A percentile compares a stretch with the other conserved stretches of the same genome.
Evolutionary conservation across 2,329 filamentous ascomycete genomes (phyloP).

Genomic region (Rhexocercosporidium sp.): DNA sequence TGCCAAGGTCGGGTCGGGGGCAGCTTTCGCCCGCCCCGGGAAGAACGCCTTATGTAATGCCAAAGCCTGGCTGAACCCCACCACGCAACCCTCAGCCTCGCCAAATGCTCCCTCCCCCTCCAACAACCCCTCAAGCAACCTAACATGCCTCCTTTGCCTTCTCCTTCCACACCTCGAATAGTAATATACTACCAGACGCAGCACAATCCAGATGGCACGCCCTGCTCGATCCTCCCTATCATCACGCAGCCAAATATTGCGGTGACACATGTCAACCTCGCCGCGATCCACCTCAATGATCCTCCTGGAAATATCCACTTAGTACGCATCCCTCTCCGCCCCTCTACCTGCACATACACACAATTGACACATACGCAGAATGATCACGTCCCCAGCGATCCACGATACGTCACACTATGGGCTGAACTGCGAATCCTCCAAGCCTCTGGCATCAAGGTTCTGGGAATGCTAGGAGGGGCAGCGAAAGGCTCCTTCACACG

Average conservation of each 20-base stretch:
- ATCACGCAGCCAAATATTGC: slow-evolving; percentile 56
- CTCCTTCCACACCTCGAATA: slow-evolving; percentile 42
- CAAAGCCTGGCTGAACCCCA: not conserved
- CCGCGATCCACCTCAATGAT: slow-evolving; percentile 83
- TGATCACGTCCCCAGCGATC: slow-evolving; percentile 72
- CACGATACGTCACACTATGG: slow-evolving; percentile 77
- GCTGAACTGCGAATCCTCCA: slow-evolving; percentile 76
- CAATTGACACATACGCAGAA: slow-evolving; percentile 62
- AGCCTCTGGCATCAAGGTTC: slow-evolving; percentile 74
- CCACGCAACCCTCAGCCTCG: not conserved
- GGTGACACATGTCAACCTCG: slow-evolving; percentile 83
- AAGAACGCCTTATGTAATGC: too few species aligned
- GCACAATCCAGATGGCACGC: slow-evolving; percentile 55
- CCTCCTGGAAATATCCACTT: slow-evolving; percentile 53
- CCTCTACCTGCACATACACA: slow-evolving; percentile 71
- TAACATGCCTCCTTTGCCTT: slow-evolving; percentile 40
- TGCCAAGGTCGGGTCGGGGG: too few species aligned
- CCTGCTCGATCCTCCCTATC: slow-evolving; percentile 64
- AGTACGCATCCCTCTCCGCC: slow-evolving; percentile 67
- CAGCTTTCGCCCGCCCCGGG: too few species aligned
- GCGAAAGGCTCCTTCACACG: slow-evolving; percentile 74
- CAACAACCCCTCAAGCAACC: not conserved
- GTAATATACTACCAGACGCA: slow-evolving; percentile 70
- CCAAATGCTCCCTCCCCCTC: not conserved
- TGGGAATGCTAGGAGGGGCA: slow-evolving; percentile 88